phyloP scores from a whole-genome alignment of 805 yeast genomes.

The Teunomyces aglyptinius region DNA sequence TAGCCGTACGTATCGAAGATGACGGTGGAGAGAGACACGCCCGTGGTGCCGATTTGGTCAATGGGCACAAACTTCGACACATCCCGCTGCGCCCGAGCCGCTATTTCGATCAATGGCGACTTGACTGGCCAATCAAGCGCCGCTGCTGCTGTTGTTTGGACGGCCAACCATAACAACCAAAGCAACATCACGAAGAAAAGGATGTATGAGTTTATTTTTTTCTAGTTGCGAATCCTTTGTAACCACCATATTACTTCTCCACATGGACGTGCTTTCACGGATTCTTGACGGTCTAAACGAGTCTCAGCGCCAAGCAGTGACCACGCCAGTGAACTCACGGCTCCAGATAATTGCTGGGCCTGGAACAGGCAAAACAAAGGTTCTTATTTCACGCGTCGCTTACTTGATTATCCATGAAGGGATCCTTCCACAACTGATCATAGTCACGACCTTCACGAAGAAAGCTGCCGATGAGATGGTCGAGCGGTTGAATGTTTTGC shows the following conservation, averaged over 20 bases:
- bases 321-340: conserved; percentile 34
- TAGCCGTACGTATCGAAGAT: conserved; percentile 27
- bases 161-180: background rate
- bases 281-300: conserved; percentile 33
- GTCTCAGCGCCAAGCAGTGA: conserved; percentile 45
- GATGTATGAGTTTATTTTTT: background rate
- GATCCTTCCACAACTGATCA: conserved; percentile 58
- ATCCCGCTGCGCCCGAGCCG: conserved; percentile 36
- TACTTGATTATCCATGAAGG: conserved; percentile 52
- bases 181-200: too few relatives aligned
- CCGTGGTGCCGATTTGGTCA: conserved; percentile 31
- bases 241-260: background rate
- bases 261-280: background rate
- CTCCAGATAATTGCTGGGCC: conserved; percentile 60
- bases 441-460: conserved; percentile 91
- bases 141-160: background rate
- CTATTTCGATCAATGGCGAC: conserved; percentile 13
- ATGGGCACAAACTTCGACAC: conserved; percentile 27
- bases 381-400: conserved; percentile 76
- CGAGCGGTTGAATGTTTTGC: conserved; percentile 48
- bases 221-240: background rate
- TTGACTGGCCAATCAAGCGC: conserved; percentile 3
- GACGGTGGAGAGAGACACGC: conserved; percentile 28
- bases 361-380: conserved; percentile 78
- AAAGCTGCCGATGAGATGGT: conserved; percentile 88